These are phyloP conservation scores for Pontederia crassipes DNA, from an alignment of 176 grass and related monocot genomes.

Conservation along the genomic window DNA sequence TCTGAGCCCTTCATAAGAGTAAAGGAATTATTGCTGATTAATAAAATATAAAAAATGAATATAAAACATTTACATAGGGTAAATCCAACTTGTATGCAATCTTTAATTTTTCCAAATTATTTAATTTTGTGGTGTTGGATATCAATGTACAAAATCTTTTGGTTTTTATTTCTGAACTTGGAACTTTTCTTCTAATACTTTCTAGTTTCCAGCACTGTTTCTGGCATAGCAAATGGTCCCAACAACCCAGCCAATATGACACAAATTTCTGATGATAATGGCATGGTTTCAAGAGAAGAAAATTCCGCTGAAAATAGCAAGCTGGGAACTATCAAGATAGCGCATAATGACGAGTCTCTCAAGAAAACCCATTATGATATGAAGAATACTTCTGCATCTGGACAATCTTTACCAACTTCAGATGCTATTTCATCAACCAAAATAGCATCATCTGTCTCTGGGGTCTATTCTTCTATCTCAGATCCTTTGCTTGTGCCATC, in stretches of 20 bases:
- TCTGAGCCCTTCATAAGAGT: too few species aligned
- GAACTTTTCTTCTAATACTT: background rate
- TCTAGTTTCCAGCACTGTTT: slow-evolving; percentile 28
- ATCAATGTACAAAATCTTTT: background rate
- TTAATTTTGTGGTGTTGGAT: background rate
- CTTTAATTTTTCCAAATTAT: background rate
- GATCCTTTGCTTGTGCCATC: slow-evolving; percentile 25
- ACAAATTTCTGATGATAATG: slow-evolving; percentile 11
- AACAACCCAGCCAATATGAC: slow-evolving; percentile 6
- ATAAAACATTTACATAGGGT: too few species aligned
- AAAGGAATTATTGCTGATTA: too few species aligned
- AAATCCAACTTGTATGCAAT: too few species aligned
- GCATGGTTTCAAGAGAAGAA: slow-evolving; percentile 19
- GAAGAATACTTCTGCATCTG: slow-evolving; percentile 16
- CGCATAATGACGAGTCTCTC: background rate
- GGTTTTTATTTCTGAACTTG: background rate
- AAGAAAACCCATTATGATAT: slow-evolving; percentile 6
- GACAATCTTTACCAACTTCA: slow-evolving; percentile 16
- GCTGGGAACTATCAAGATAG: slow-evolving; percentile 8
- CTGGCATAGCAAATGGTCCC: slow-evolving; percentile 34
- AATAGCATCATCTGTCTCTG: slow-evolving; percentile 5
- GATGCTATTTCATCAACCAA: slow-evolving; percentile 14
- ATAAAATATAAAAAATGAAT: too few species aligned
- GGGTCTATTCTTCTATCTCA: slow-evolving; percentile 20
- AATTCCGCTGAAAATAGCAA: slow-evolving; percentile 17